Percentiles rank a stretch among this genome's conserved stretches.
Conservation (phyloP, 345 rosid genomes). For the Syzygium aqueum region DNA sequence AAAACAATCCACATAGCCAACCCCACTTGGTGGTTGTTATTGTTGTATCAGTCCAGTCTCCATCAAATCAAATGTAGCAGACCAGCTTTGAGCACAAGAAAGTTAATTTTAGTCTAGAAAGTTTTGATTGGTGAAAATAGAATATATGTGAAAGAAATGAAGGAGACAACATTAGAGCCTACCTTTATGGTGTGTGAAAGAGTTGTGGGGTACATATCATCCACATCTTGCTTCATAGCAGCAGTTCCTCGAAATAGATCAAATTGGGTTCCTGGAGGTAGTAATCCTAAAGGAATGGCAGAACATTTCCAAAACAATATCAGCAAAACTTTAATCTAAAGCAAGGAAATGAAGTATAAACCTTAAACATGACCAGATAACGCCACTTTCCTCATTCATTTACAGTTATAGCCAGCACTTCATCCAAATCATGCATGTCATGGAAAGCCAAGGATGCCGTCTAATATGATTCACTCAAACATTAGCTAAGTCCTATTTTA, state of each 20-base stretch:
- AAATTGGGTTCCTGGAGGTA: constrained; percentile 98
- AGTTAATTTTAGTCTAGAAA: neutral
- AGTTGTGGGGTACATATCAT: constrained; percentile 75
- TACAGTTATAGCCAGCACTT: neutral
- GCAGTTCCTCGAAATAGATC: constrained; percentile 95
- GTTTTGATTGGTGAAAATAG: neutral
- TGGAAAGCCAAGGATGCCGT: neutral
- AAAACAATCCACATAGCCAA: neutral
- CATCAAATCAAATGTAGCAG: neutral
- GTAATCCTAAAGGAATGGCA: constrained; percentile 47
- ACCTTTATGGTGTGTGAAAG: constrained; percentile 86
- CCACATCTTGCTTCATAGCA: constrained; percentile 97
- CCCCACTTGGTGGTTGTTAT: neutral
- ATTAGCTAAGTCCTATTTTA: neutral
- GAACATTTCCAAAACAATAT: neutral
- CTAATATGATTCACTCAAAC: neutral
- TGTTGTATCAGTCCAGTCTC: neutral
- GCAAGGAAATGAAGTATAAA: neutral
- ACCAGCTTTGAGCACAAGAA: neutral
- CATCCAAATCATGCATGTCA: neutral
- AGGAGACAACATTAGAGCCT: neutral
- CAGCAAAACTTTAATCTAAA: neutral
- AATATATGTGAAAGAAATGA: neutral
- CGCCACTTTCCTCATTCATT: neutral
- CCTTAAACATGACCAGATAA: neutral